Conservation (phyloP, 2,329 filamentous ascomycete genomes). For the Mycogone perniciosa region DNA sequence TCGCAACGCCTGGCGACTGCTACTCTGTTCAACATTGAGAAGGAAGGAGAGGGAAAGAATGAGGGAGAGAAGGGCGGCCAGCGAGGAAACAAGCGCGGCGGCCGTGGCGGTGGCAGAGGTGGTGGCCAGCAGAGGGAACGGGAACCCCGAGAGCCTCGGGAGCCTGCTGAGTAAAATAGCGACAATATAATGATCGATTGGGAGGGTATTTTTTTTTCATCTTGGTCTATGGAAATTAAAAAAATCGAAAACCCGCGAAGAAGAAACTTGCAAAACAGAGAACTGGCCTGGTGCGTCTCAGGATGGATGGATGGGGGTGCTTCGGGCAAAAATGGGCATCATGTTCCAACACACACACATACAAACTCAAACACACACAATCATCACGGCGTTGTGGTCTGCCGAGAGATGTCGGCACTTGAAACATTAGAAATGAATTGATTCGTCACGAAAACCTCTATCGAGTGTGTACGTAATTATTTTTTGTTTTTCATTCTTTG, state of each 20-base stretch:
- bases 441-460: constrained; percentile 23
- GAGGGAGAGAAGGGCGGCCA: constrained; percentile 40
- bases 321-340: constrained; percentile 23
- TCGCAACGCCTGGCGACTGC: constrained; percentile 90
- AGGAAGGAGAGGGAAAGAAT: constrained; percentile 43
- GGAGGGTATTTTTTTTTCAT: constrained; percentile 6
- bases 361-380: constrained; percentile 19
- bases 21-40: constrained; percentile 48
- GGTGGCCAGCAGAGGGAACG: constrained; percentile 48
- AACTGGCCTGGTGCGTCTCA: constrained; percentile 13
- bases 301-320: constrained; percentile 20
- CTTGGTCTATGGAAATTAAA: background rate
- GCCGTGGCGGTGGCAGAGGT: constrained; percentile 45
- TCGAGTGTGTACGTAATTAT: constrained; percentile 1
- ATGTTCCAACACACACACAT: constrained; percentile 23
- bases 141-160: constrained; percentile 40
- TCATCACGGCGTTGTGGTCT: constrained; percentile 34
- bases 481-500: constrained; percentile 16
- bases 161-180: constrained; percentile 31
- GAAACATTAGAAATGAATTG: constrained; percentile 29
- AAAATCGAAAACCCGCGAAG: background rate
- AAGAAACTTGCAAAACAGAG: constrained; percentile 4
- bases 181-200: constrained; percentile 5
- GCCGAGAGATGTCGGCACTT: constrained; percentile 25
- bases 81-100: constrained; percentile 45